Evolutionary conservation across 352 stramenopile genomes (phyloP).

Genomic region (Phytopythium chamaehyphon): DNA sequence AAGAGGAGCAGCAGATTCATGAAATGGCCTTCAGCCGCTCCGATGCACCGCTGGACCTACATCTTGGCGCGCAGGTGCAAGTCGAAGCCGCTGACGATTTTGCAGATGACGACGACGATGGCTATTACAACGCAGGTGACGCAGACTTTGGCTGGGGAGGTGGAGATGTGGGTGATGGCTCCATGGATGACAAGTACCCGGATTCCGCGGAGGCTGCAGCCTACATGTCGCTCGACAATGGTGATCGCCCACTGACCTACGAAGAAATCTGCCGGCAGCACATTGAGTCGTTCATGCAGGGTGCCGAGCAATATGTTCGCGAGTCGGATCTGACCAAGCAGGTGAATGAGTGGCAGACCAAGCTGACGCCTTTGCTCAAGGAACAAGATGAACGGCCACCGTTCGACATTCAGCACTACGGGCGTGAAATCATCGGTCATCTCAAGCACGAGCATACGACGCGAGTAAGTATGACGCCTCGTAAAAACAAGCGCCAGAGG

Average conservation of each 20-base stretch:
- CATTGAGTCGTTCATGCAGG: slow-evolving; percentile 76
- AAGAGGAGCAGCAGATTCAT: slow-evolving; percentile 57
- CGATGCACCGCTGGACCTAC: slow-evolving; percentile 35
- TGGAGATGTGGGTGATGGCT: slow-evolving; percentile 30
- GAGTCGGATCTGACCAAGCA: slow-evolving; percentile 68
- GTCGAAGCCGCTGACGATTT: slow-evolving; percentile 11
- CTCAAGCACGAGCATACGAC: slow-evolving; percentile 36
- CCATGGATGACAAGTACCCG: slow-evolving; percentile 14
- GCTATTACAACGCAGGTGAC: slow-evolving; percentile 26
- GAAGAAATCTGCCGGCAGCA: slow-evolving; percentile 76
- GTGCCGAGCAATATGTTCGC: slow-evolving; percentile 74
- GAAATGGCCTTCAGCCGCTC: slow-evolving; percentile 30
- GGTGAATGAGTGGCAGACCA: slow-evolving; percentile 76
- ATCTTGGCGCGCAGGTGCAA: slow-evolving; percentile 21
- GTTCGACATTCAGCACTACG: slow-evolving; percentile 78
- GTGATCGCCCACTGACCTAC: slow-evolving; percentile 40
- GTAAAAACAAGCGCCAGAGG: slow-evolving; percentile 24
- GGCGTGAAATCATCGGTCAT: slow-evolving; percentile 50
- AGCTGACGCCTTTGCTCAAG: slow-evolving; percentile 61
- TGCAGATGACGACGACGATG: slow-evolving; percentile 25
- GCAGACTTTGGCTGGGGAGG: slow-evolving; percentile 18
- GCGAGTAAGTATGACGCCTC: slow-evolving; percentile 12
- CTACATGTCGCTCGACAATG: not conserved
- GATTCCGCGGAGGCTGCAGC: not conserved
- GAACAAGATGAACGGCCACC: slow-evolving; percentile 59